Percentiles rank a stretch among this genome's conserved stretches.
These are phyloP conservation scores for Penicillium lagena DNA, from an alignment of 495 filamentous ascomycete species.

Conservation along the genomic window DNA sequence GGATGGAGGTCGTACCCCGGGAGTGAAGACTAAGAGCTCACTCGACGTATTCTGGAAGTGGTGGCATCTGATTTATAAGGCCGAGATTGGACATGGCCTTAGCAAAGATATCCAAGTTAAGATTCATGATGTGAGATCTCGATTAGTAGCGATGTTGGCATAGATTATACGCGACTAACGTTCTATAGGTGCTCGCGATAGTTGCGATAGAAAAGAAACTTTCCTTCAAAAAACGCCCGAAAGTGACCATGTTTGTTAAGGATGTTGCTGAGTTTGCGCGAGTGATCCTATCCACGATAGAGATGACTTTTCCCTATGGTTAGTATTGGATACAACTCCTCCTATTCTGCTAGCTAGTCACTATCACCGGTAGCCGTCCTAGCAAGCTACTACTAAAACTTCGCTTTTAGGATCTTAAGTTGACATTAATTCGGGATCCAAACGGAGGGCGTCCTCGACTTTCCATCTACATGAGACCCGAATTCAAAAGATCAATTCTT, in stretches of 20 bases:
- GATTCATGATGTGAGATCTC: slow-evolving; percentile 12
- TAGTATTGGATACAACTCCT: slow-evolving; percentile 25
- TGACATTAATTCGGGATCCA: slow-evolving; percentile 29
- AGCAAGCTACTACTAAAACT: slow-evolving; percentile 25
- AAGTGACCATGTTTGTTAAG: slow-evolving; percentile 27
- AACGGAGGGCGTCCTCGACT: slow-evolving; percentile 17
- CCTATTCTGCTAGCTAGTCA: slow-evolving; percentile 29
- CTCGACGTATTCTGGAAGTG: slow-evolving; percentile 33
- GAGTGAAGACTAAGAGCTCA: slow-evolving; percentile 24
- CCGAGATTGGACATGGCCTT: slow-evolving; percentile 10
- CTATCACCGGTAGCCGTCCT: slow-evolving; percentile 27
- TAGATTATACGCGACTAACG: slow-evolving; percentile 3
- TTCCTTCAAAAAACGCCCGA: slow-evolving; percentile 11
- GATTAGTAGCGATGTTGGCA: neutral
- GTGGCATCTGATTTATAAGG: slow-evolving; percentile 25
- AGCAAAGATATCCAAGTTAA: slow-evolving; percentile 20
- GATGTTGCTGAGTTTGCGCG: slow-evolving; percentile 26
- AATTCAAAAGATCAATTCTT: slow-evolving; percentile 29
- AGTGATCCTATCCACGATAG: slow-evolving; percentile 22
- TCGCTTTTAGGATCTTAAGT: slow-evolving; percentile 13
- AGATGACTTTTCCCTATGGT: slow-evolving; percentile 26
- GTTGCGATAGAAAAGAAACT: slow-evolving; percentile 18
- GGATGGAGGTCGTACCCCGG: slow-evolving; percentile 17
- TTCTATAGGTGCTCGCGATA: slow-evolving; percentile 15
- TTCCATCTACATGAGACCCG: slow-evolving; percentile 24